A percentile compares a stretch with the other conserved stretches of the same genome.
These are phyloP conservation scores for Penicillium sp. DNA, from an alignment of 2,329 filamentous ascomycete species.

Conservation along the genomic window DNA sequence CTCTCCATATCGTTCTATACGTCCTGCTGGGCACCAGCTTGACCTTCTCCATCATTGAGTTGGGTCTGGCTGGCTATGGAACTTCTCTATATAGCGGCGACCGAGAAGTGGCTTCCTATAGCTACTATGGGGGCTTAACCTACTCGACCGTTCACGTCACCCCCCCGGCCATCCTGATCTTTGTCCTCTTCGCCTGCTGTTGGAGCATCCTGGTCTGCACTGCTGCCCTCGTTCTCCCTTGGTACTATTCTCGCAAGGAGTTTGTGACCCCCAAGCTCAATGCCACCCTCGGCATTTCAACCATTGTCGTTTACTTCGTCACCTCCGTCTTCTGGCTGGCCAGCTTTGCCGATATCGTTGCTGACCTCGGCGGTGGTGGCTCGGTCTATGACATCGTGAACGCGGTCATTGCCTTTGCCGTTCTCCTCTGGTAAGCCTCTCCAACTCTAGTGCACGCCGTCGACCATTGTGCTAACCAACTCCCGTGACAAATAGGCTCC, in stretches of 20 bases:
- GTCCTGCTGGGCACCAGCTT: constrained; percentile 27
- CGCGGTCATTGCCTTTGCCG: constrained; percentile 33
- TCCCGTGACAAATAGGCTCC: constrained; percentile 21
- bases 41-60: constrained; percentile 31
- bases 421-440: constrained; percentile 31
- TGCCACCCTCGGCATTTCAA: constrained; percentile 22
- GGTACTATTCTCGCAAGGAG: constrained; percentile 22
- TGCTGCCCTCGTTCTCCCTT: constrained; percentile 25
- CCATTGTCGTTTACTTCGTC: constrained; percentile 29
- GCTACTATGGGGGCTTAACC: constrained; percentile 7
- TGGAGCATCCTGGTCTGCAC: constrained; percentile 31
- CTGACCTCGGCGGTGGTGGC: constrained; percentile 10
- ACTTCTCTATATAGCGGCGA: constrained; percentile 10
- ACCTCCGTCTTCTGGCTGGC: constrained; percentile 38
- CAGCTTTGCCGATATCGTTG: constrained; percentile 32
- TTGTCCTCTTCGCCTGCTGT: constrained; percentile 29
- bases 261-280: constrained; percentile 21
- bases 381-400: constrained; percentile 17
- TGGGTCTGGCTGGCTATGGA: constrained; percentile 30
- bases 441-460: background rate
- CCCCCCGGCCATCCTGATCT: constrained; percentile 25
- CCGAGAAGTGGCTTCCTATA: constrained; percentile 3
- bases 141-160: constrained; percentile 15
- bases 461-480: background rate
- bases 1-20: constrained; percentile 28